Base-by-base conservation (phyloP, 148 eudicot genomes). In the Rhododendron vialii region DNA sequence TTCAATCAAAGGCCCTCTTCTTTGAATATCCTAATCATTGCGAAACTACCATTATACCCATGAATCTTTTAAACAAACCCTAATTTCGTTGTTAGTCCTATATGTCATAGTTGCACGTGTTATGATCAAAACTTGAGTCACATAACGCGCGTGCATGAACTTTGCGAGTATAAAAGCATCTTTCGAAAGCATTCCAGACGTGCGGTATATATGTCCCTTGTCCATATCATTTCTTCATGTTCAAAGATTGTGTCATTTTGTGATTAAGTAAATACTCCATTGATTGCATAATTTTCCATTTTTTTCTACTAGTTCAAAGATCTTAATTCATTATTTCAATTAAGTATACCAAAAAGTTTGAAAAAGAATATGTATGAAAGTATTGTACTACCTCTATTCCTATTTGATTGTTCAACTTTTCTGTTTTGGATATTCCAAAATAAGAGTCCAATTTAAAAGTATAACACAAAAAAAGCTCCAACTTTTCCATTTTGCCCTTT, bases 1-100 rank as follows among this genome's bases (percentile, higher is more conserved):
- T 86, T 90, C 87, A 90, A 71, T 89, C 92, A 88, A 41, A 93
- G 91, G 78, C 53, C 76, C 76, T 33, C 38, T 67, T 67, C 35
- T 30, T 71, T 71, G 76, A 71, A 71, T 30, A 71, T 33, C 41
- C 38, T 33, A n/a, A 2, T 61, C 71, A 12, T 4, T 38, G 4
- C 4, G 26, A 1, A 15, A 81, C 74, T 63, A 86, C 89, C 20
- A 2, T 36, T 41, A 67, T 57, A 41, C 15, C 67, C 89, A 2
- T 75, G 35, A 2, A 26, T 63, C 71, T 67, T 65, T 26, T 55
- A 2, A 47, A 47, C 11, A 47, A 47, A 47, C 50, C 11, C 11
- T 47, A 47, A 47, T 1, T 47, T 47, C 2, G 48, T 45, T 45
- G 48, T 45, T 45, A 45, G 48, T 47, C 50, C 50, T 47, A 9